Evolutionary conservation across 805 yeast genomes (phyloP).

Genomic region (Saccharomycopsis sp.): DNA sequence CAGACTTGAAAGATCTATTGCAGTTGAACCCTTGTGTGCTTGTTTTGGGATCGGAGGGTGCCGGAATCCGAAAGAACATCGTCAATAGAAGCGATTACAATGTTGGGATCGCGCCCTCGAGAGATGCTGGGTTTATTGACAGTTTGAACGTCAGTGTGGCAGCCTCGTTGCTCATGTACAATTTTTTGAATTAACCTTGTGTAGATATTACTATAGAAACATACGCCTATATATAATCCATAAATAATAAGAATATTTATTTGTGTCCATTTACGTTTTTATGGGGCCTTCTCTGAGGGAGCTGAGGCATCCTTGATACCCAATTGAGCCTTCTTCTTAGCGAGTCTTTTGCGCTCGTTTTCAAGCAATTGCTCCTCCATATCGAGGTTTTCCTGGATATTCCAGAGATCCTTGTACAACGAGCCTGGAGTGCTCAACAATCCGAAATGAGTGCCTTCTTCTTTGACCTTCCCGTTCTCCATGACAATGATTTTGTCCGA

Average conservation of each 20-base stretch:
- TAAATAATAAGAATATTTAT: no score
- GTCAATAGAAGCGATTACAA: constrained; percentile 47
- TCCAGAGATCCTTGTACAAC: constrained; percentile 79
- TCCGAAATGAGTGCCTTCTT: constrained; percentile 76
- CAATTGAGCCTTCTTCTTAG: constrained; percentile 12
- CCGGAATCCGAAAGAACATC: constrained; percentile 67
- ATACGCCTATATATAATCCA: no score
- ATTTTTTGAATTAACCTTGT: constrained; percentile 21
- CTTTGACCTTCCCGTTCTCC: constrained; percentile 69
- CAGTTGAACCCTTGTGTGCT: constrained; percentile 54
- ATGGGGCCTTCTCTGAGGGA: not conserved
- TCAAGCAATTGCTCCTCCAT: constrained; percentile 35
- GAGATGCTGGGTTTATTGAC: constrained; percentile 42
- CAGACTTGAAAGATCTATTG: constrained; percentile 40
- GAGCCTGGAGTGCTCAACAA: constrained; percentile 50
- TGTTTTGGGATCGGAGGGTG: constrained; percentile 82
- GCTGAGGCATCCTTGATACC: not conserved
- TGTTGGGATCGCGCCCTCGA: constrained; percentile 30
- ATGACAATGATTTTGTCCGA: constrained; percentile 89
- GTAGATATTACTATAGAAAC: no score
- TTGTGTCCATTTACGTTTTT: not conserved
- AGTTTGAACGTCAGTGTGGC: constrained; percentile 90
- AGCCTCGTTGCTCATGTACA: constrained; percentile 55
- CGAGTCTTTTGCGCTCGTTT: constrained; percentile 23
- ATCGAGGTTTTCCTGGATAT: constrained; percentile 78